Conservation (phyloP, 2,329 filamentous ascomycete species). For the Atkinsonella texensis region DNA sequence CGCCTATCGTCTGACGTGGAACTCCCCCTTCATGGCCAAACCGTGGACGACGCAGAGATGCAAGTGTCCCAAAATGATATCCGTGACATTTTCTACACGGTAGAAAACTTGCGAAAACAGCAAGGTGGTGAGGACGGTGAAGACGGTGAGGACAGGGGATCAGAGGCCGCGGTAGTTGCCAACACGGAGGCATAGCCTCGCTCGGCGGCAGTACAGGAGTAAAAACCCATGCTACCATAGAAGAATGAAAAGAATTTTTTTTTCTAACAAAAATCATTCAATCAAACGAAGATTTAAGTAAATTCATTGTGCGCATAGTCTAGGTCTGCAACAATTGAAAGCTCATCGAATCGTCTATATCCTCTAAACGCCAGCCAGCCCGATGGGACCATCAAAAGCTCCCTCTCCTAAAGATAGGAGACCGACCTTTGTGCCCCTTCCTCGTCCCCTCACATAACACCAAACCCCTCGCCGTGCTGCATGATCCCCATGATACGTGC, state of each 20-base stretch:
- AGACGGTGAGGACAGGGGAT: constrained; percentile 10
- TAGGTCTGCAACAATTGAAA: constrained; percentile 13
- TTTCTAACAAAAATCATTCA: neutral
- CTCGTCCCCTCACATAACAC: constrained; percentile 2
- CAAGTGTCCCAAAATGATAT: constrained; percentile 26
- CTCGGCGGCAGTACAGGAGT: neutral
- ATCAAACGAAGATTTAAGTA: neutral
- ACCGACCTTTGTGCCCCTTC: constrained; percentile 6
- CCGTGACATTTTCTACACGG: constrained; percentile 31
- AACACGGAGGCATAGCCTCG: neutral
- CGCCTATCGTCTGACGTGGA: constrained; percentile 19
- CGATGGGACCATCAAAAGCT: constrained; percentile 19
- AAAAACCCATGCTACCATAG: neutral
- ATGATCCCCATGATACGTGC: constrained; percentile 5
- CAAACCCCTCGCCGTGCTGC: constrained; percentile 6
- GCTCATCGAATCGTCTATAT: constrained; percentile 28
- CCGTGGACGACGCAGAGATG: constrained; percentile 20
- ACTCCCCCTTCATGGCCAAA: constrained; percentile 10
- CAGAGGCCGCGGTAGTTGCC: neutral
- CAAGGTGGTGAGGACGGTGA: constrained; percentile 12
- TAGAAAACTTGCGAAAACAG: constrained; percentile 36
- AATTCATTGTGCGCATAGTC: constrained; percentile 11
- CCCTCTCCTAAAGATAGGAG: constrained; percentile 7
- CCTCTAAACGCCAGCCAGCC: constrained; percentile 25
- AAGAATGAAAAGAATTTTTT: no score